Evolutionary conservation across 202 grass and related monocot species (phyloP).

Genomic region (Zizania palustris): DNA sequence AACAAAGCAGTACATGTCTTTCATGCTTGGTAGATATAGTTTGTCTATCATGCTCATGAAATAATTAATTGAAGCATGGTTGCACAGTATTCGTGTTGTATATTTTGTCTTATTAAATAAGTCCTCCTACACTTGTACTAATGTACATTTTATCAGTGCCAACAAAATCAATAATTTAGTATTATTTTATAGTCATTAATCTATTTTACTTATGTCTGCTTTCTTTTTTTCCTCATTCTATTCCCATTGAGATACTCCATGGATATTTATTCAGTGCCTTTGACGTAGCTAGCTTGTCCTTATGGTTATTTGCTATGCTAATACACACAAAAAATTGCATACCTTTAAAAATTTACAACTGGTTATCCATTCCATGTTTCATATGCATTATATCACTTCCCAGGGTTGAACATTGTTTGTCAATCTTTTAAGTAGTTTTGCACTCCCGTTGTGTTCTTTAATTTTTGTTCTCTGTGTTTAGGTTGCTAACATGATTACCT

Average conservation of each 20-base stretch:
- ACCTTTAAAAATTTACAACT: background rate
- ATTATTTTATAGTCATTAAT: background rate
- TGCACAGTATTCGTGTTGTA: background rate
- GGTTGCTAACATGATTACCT: constrained; percentile 5
- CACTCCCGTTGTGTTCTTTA: background rate
- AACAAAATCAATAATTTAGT: background rate
- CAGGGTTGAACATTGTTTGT: background rate
- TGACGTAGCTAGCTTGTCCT: constrained; percentile 4
- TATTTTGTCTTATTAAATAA: background rate
- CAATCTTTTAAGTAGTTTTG: constrained; percentile 3
- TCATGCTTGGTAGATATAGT: background rate
- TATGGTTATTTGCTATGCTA: background rate
- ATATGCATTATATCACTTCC: background rate
- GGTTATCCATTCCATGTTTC: background rate
- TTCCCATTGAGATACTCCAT: background rate
- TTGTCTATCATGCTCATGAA: background rate
- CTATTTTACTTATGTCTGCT: background rate
- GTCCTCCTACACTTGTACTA: background rate
- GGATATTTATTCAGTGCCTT: background rate
- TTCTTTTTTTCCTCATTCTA: background rate
- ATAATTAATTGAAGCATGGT: background rate
- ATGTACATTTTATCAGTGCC: constrained; percentile 5
- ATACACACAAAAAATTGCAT: background rate
- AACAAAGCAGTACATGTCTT: background rate
- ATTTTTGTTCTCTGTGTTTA: background rate